Conservation (phyloP, 2,329 filamentous ascomycete species). For the Epichloe sibirici region DNA sequence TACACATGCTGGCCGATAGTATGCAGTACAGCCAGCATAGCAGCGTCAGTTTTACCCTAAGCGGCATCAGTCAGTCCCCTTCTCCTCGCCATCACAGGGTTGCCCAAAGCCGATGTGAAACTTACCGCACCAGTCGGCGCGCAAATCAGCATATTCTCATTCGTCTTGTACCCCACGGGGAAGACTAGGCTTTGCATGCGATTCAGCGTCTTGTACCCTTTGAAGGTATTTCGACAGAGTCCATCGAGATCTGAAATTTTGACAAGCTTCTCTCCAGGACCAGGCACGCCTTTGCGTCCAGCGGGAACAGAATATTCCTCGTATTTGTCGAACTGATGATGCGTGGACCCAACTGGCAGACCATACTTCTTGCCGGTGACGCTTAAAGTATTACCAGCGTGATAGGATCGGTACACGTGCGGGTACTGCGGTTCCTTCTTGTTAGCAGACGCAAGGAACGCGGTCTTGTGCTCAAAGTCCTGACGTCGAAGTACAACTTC, state of each 20-base stretch:
- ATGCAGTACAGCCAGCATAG: conserved; percentile 91
- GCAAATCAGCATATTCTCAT: conserved; percentile 97
- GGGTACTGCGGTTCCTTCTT: conserved; percentile 70
- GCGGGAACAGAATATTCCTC: conserved; percentile 86
- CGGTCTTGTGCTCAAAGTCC: conserved; percentile 75
- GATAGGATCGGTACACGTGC: conserved; percentile 79
- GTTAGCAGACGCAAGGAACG: conserved; percentile 57
- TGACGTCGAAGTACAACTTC: conserved; percentile 64
- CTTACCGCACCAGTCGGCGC: conserved; percentile 81
- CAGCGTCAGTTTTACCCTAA: conserved; percentile 90
- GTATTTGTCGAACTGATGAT: conserved; percentile 62
- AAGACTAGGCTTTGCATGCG: conserved; percentile 98
- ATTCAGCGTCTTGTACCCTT: conserved; percentile 84
- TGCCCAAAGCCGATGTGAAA: conserved; percentile 8
- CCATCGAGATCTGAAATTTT: conserved; percentile 76
- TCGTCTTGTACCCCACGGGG: conserved; percentile 88
- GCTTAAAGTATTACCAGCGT: conserved; percentile 76
- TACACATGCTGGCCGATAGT: conserved; percentile 74
- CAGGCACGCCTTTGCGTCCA: conserved; percentile 61
- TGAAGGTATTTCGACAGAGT: conserved; percentile 82
- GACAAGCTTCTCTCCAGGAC: conserved; percentile 61
- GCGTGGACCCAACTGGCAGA: conserved; percentile 63
- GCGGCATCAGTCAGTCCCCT: not conserved
- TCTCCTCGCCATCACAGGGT: not conserved
- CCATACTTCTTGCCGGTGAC: conserved; percentile 70